Evolutionary conservation across 768 basidiomycete genomes (phyloP), one percentile per base, ranked within the genome.

Genomic region (Pseudohyphozyma bogoriensis): DNA sequence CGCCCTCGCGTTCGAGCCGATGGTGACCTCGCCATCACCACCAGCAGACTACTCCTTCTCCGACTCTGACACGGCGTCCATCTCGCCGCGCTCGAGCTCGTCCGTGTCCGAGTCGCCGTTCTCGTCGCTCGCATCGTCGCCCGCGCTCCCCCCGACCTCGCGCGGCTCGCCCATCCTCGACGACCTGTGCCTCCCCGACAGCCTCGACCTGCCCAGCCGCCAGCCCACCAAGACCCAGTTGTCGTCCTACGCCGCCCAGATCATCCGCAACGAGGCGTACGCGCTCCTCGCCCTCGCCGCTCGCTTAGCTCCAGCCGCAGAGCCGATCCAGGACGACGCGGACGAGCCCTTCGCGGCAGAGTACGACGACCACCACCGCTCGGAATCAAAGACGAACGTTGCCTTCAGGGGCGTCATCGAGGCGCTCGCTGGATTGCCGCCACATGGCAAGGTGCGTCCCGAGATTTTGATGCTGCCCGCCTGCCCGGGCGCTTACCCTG

Each of bases 231-330:
- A 57, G 2, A 58, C 58, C 10, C 42, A 68, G 50, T 32, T 64
- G 10, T 47, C 62, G 32, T 31, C 54, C 33, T 71, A 71, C 58
- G 70, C 68, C 16, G 51, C 60, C 1, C 47, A 45, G 28, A 45
- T 69, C 39, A 64, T 71, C 46, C 54, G 64, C 33, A 66, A 63
- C 49, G 70, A 71, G 51, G 70, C 70, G 13, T 65, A 67, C 58
- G 70, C 70, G 11, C 55, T 71, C 29, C 62, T 69, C 20, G 68
- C 69, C 16, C 66, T 71, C 32, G 70, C 70, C 10, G 63, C 59
- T 11, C 64, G 68, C 7, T 37, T 71, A n/a, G 59, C 58, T 0
- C 62, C 62, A 6, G 62, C 66, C 1, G 59, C 50, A 15, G 55
- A 64, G 33, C 61, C 65, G 9, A 46, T 63, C 36, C 42, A 47